Percentiles rank a stretch among this genome's conserved stretches.
Conservation (phyloP, 2,329 filamentous ascomycete species). For the Beauveria sp. region DNA sequence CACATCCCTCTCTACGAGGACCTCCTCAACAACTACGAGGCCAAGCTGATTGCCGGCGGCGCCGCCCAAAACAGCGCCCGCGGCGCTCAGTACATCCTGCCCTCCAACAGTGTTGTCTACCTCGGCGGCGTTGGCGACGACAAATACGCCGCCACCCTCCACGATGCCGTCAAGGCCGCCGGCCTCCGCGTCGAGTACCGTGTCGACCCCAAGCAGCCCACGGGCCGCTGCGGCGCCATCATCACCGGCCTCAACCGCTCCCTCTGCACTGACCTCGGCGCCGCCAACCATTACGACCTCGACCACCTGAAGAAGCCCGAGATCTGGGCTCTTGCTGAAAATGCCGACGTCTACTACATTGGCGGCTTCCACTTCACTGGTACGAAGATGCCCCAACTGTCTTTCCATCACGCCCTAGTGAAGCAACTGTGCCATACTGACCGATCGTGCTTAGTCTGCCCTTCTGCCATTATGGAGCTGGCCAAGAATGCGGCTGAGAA, state of each 20-base stretch:
- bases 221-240: slow-evolving; percentile 90
- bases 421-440: not conserved
- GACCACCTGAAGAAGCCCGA: slow-evolving; percentile 86
- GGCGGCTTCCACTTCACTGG: slow-evolving; percentile 93
- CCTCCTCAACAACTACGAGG: slow-evolving; percentile 82
- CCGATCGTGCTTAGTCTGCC: slow-evolving; percentile 56
- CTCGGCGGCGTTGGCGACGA: slow-evolving; percentile 91
- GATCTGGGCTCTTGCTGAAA: slow-evolving; percentile 88
- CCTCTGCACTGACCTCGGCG: slow-evolving; percentile 90
- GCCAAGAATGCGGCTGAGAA: slow-evolving; percentile 81
- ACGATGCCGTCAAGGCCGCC: slow-evolving; percentile 76
- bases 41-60: slow-evolving; percentile 90
- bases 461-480: slow-evolving; percentile 80
- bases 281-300: slow-evolving; percentile 94
- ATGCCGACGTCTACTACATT: slow-evolving; percentile 83
- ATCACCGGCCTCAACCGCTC: slow-evolving; percentile 95
- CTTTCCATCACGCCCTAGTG: not conserved
- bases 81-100: slow-evolving; percentile 92
- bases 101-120: slow-evolving; percentile 83
- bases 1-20: slow-evolving; percentile 90
- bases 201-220: slow-evolving; percentile 74
- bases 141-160: slow-evolving; percentile 86
- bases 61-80: slow-evolving; percentile 96
- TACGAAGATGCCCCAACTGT: slow-evolving; percentile 15
- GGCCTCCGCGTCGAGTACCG: slow-evolving; percentile 94